Conservation (phyloP, 192 early-diverging fungal species). For the Coemansia asiatica region DNA sequence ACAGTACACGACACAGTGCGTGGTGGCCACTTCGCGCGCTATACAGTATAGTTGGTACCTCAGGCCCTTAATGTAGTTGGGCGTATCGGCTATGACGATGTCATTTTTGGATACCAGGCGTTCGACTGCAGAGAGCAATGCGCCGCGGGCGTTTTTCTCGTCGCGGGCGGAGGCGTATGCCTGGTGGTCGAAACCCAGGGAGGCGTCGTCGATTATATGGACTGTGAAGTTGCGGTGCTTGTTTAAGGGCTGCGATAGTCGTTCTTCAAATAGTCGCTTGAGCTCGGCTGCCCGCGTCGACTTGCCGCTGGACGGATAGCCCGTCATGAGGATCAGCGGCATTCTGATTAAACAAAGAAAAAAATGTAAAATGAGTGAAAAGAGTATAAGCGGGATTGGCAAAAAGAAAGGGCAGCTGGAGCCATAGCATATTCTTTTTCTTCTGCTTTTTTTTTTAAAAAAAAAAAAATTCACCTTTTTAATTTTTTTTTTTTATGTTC, state of each 20-base stretch:
- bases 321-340: constrained; percentile 89
- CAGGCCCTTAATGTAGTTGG: constrained; percentile 99
- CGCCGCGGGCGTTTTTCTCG: constrained; percentile 89
- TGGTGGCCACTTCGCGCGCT: constrained; percentile 78
- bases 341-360: constrained; percentile 54
- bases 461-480: background rate
- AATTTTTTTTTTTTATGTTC: background rate
- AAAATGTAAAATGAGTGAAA: constrained; percentile 1
- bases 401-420: no score
- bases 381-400: no score
- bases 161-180: constrained; percentile 63
- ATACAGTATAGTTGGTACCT: constrained; percentile 96
- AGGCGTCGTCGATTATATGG: constrained; percentile 74
- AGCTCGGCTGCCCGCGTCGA: constrained; percentile 78
- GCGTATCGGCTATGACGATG: constrained; percentile 87
- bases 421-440: no score
- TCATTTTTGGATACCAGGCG: constrained; percentile 76
- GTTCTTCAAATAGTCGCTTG: constrained; percentile 56
- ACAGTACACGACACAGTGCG: constrained; percentile 81
- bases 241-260: constrained; percentile 39
- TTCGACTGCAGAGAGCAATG: constrained; percentile 87
- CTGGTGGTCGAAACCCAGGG: constrained; percentile 59
- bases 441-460: no score
- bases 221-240: constrained; percentile 63
- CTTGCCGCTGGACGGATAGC: constrained; percentile 90